Evolutionary conservation across 148 eudicot genomes (phyloP).

Genomic region (Camellia lanceoleosa): DNA sequence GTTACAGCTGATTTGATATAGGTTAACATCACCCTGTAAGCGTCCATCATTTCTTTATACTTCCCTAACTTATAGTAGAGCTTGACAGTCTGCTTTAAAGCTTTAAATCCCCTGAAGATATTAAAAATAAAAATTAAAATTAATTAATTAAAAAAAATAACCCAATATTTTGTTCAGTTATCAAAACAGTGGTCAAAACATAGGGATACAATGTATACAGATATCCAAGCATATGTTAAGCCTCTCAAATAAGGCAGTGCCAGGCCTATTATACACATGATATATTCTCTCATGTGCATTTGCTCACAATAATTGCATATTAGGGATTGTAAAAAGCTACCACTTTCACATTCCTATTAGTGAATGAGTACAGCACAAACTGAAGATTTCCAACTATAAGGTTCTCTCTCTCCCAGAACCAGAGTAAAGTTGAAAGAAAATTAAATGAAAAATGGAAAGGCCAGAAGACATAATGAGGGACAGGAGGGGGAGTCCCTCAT

Average conservation of each 20-base stretch:
- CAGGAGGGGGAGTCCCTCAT: background rate
- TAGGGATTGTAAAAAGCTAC: background rate
- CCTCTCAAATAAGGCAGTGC: background rate
- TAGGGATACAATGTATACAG: background rate
- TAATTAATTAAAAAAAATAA: too few species aligned
- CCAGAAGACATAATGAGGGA: background rate
- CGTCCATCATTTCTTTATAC: slow-evolving; percentile 96
- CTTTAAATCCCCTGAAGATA: slow-evolving; percentile 88
- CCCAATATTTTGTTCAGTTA: background rate
- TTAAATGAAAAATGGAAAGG: background rate
- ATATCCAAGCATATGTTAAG: background rate
- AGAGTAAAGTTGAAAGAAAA: background rate
- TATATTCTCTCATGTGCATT: background rate
- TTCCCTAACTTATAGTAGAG: slow-evolving; percentile 84
- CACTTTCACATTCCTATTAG: background rate
- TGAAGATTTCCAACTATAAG: background rate
- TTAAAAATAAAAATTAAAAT: too few species aligned
- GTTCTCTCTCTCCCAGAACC: background rate
- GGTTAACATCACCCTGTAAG: slow-evolving; percentile 92
- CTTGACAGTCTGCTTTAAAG: slow-evolving; percentile 95
- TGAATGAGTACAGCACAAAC: background rate
- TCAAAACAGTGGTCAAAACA: slow-evolving; percentile 6
- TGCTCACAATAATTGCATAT: background rate
- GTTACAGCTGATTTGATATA: slow-evolving; percentile 96
- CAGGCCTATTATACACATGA: background rate